Base-by-base conservation (phyloP, 225 moss, liverwort and hornwort species). In the Physcomitrellopsis africana region DNA sequence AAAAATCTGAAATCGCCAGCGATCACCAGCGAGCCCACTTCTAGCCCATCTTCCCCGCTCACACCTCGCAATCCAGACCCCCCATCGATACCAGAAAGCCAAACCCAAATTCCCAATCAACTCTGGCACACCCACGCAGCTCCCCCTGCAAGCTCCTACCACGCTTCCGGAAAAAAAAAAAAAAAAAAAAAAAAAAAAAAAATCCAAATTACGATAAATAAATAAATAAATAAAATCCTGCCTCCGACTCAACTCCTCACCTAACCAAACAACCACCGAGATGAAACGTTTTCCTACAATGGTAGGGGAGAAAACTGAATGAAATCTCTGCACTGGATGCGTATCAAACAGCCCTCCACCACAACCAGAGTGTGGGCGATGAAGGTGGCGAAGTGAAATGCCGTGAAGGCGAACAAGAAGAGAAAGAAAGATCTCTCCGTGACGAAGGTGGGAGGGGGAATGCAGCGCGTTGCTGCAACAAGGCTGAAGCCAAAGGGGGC, bases 1-100 rank as follows among this genome's bases (percentile, higher is more conserved):
- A 26, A 73, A 32, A 42, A 60, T 45, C 77, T 69, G 65, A 52
- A 60, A 29, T 66, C 68, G 17, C 44, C 42, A 60, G 53, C 66
- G 46, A 70, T 61, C 23, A 29, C 72, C 51, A 51, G 55, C 45
- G 32, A 45, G 64, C 41, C 73, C 20, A 49, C 57, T 67, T 78
- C 26, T 73, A 58, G 45, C 41, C 46, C 47, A 65, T 54, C 26
- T 29, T 56, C 69, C 74, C 66, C 66, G 53, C 65, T 53, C 80
- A 77, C 69, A 77, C 69, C 76, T 68, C 77, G 67, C 67, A 71
- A 72, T 71, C 76, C 76, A 75, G 51, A 27, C 72, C 67, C 61
- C 60, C 47, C 66, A 37, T 37, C 32, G 32, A 37, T 37, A 60
- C 70, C 48, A 29, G 48, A 45, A 68, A 63, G 56, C 69, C 41